These are phyloP conservation scores for Oxytropis ochrocephala DNA, from an alignment of 306 rosid species.

Conservation along the genomic window DNA sequence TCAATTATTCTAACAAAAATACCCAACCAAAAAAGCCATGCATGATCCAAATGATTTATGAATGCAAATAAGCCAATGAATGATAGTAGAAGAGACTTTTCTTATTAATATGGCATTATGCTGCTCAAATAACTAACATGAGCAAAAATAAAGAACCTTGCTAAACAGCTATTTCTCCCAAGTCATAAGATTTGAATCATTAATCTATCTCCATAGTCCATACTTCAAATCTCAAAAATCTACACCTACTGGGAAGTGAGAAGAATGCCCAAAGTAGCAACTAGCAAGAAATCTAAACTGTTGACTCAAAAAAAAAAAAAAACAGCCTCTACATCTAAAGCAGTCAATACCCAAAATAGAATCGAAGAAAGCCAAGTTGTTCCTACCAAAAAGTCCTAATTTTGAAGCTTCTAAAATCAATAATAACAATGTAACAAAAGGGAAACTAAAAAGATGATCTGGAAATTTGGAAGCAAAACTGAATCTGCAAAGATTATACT, in stretches of 20 bases:
- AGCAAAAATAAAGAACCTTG: not conserved
- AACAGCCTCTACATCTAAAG: not conserved
- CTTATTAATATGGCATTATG: not conserved
- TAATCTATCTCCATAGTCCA: not conserved
- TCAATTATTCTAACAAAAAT: too few relatives aligned
- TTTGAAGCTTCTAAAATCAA: constrained; percentile 13
- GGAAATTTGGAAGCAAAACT: constrained; percentile 10
- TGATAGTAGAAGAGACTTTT: not conserved
- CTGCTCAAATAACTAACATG: not conserved
- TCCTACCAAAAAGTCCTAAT: not conserved
- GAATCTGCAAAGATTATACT: constrained; percentile 9
- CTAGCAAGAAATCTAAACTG: not conserved
- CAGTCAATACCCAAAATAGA: not conserved
- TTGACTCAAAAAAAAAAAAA: not conserved
- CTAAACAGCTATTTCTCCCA: not conserved
- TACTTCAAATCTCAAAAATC: not conserved
- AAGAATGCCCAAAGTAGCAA: not conserved
- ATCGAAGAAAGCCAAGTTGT: too few relatives aligned
- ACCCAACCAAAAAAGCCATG: not conserved
- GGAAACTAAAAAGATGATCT: not conserved
- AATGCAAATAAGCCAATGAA: not conserved
- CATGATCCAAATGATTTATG: not conserved
- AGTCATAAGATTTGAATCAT: not conserved
- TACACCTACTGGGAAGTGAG: not conserved
- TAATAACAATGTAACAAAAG: not conserved